Base-by-base conservation (phyloP, 2,329 filamentous ascomycete species). In the Aquanectria penicillioides region DNA sequence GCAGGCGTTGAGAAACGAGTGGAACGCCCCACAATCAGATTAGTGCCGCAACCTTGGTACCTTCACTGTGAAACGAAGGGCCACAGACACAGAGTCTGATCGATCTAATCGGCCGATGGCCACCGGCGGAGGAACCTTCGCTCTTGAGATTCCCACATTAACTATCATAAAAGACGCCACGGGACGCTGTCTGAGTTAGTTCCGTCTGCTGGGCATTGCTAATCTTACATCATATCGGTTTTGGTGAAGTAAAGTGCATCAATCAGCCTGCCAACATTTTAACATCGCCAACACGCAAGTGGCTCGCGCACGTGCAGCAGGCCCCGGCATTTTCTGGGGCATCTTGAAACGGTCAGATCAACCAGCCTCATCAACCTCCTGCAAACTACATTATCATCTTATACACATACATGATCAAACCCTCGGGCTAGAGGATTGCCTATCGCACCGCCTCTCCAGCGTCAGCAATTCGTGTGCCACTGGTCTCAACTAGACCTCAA, bases 231-330 rank as follows among this genome's bases (percentile, higher is more conserved):
- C n/a, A n/a, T n/a, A n/a, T n/a, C n/a, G n/a, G n/a, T n/a, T n/a
- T n/a, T n/a, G n/a, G n/a, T n/a, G n/a, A n/a, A n/a, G n/a, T n/a
- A n/a, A n/a, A n/a, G n/a, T n/a, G n/a, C n/a, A n/a, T n/a, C n/a
- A n/a, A n/a, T n/a, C n/a, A n/a, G n/a, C n/a, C n/a, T n/a, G n/a
- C n/a, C n/a, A n/a, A n/a, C n/a, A n/a, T n/a, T n/a, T 25, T 15
- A 28, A 29, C 33, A 36, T 25, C 31, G 34, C 33, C 31, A 38
- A 23, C 50, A 34, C 23, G 13, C 33, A 43, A 47, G 40, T 40
- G 28, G 54, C 47, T 50, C 33, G 38, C 40, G 54, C 54, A 57
- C 54, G 54, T 57, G 54, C 54, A 47, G 31, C 26, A 20, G 12
- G 31, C 50, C 54, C 54, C 47, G 29, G 53, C 53, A 20, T 10